These are phyloP conservation scores for Aureobasidium sp. DNA, from an alignment of 2,329 filamentous ascomycete species.

Conservation along the genomic window DNA sequence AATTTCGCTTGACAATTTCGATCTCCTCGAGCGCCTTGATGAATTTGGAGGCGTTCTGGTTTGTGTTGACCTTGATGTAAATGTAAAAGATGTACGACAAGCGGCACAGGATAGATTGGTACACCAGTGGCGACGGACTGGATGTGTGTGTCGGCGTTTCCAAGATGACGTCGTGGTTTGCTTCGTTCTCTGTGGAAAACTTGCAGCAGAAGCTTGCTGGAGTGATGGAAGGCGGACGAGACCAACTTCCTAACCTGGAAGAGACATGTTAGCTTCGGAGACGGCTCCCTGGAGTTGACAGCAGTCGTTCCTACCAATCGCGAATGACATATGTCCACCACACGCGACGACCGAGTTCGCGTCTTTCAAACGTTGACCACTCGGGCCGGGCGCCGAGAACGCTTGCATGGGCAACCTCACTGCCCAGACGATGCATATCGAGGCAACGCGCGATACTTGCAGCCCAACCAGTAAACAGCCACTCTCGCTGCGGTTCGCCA, in stretches of 20 bases:
- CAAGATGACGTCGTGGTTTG: not conserved
- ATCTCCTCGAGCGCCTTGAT: conserved; percentile 16
- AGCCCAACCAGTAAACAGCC: conserved; percentile 7
- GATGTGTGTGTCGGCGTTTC: not conserved
- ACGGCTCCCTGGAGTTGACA: too few species aligned
- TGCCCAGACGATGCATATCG: conserved; percentile 16
- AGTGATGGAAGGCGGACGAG: conserved; percentile 8
- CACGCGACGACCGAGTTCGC: conserved; percentile 15
- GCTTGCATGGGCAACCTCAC: not conserved
- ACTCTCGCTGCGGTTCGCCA: conserved; percentile 15
- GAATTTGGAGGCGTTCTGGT: conserved; percentile 12
- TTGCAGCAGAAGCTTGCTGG: conserved; percentile 16
- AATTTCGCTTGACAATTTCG: conserved; percentile 10
- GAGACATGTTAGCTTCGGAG: not conserved
- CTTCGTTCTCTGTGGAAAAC: not conserved
- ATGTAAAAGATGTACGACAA: conserved; percentile 18
- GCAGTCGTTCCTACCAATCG: conserved; percentile 4
- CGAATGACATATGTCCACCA: conserved; percentile 17
- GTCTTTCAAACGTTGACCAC: conserved; percentile 8
- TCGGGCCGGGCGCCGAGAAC: not conserved
- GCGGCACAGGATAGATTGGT: conserved; percentile 9
- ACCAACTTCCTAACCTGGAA: conserved; percentile 15
- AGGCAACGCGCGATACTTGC: conserved; percentile 12
- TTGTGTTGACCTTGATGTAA: conserved; percentile 15
- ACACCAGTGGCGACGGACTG: conserved; percentile 11